A percentile compares a stretch with the other conserved stretches of the same genome.
phyloP scores from a whole-genome alignment of 2,329 filamentous ascomycete genomes.

The Fusarium nodosum region DNA sequence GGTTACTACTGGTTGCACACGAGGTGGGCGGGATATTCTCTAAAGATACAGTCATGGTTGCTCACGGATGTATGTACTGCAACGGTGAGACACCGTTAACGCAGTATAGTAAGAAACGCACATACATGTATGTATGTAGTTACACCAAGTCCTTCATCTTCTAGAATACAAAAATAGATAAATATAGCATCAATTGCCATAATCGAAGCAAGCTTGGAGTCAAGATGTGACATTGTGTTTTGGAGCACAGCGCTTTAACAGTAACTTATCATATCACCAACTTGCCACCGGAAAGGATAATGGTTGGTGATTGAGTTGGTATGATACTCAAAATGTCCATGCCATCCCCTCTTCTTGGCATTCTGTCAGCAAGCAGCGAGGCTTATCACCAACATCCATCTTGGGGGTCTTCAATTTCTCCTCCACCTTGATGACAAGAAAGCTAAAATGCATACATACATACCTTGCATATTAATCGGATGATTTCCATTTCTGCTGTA shows the following conservation, averaged over 20 bases:
- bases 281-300: not conserved
- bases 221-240: not conserved
- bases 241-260: not conserved
- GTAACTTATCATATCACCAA: no score
- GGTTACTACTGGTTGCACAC: constrained; percentile 13
- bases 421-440: constrained; percentile 16
- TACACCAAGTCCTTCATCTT: constrained; percentile 7
- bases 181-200: constrained; percentile 32
- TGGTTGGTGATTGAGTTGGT: constrained; percentile 10
- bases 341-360: constrained; percentile 32
- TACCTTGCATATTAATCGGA: not conserved
- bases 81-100: constrained; percentile 23
- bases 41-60: constrained; percentile 16
- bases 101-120: constrained; percentile 12
- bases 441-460: not conserved
- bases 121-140: not conserved
- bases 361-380: constrained; percentile 3
- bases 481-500: not conserved
- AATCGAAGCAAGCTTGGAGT: not conserved
- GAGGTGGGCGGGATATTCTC: constrained; percentile 14
- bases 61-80: constrained; percentile 4
- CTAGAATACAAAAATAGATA: constrained; percentile 21
- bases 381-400: constrained; percentile 9
- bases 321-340: not conserved
- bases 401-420: not conserved